phyloP scores from a whole-genome alignment of 1,139 yeast species.

The Zygoascus hellenicus region DNA sequence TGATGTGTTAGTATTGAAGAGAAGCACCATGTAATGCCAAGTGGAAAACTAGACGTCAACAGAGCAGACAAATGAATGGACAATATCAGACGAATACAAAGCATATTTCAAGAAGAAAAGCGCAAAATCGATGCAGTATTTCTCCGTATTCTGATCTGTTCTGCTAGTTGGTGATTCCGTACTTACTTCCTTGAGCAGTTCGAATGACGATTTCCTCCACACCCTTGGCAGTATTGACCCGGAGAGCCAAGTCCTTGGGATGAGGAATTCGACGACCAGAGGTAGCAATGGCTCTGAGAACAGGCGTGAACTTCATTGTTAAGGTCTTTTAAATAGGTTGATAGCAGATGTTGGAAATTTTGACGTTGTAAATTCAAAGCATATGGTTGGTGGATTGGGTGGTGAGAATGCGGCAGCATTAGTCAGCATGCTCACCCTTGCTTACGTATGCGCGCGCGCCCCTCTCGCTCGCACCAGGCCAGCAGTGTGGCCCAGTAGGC shows the following conservation, averaged over 20 bases:
- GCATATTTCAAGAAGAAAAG: no score
- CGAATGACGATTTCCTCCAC: constrained; percentile 52
- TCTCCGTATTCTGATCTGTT: background rate
- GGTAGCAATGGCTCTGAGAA: constrained; percentile 38
- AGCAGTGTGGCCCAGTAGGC: no score
- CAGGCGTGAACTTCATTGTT: constrained; percentile 38
- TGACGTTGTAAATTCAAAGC: background rate
- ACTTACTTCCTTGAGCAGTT: constrained; percentile 51
- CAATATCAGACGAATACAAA: no score
- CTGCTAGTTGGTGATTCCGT: background rate
- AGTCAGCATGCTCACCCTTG: no score
- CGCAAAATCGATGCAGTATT: no score
- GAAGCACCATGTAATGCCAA: background rate
- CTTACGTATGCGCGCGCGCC: no score
- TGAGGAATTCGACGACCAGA: constrained; percentile 11
- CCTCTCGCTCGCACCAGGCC: no score
- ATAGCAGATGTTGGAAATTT: constrained; percentile 2
- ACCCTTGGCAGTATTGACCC: constrained; percentile 8
- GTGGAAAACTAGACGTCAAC: background rate
- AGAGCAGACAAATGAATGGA: background rate
- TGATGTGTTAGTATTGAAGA: background rate
- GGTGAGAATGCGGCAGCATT: no score
- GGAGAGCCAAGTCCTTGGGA: constrained; percentile 15
- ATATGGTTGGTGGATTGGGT: constrained; percentile 3
- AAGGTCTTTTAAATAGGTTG: background rate